Evolutionary conservation across 2,329 filamentous ascomycete species (phyloP), one percentile per base, ranked within the genome.

Genomic region (Botrytis medusae): DNA sequence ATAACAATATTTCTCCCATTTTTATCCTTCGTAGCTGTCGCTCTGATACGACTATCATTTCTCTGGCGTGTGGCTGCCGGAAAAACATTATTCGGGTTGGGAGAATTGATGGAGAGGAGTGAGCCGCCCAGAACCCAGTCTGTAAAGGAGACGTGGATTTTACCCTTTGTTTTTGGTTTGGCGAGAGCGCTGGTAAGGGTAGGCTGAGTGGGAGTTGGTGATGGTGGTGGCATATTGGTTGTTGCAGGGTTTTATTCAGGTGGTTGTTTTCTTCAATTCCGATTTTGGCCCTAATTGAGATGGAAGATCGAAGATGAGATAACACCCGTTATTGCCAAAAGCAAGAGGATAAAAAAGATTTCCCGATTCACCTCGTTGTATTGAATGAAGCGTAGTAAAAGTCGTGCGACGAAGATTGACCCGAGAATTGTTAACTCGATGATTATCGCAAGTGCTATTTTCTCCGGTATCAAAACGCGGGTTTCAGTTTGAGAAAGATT

Each of bases 51-150:
- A 37, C 20, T 34, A 54, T 72, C 59, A 25, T 32, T 71, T 37
- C 67, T 42, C 46, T 37, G 59, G 71, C 29, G 42, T 7, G 64
- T 57, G 10, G 44, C 46, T 25, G 51, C 42, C 1, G 54, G 6
- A 72, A 29, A 29, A 32, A 9, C 51, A 57, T 29, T 57, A 18
- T 29, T 29, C 6, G 51, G 51, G 1, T 37, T 57, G 12, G 69
- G 59, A 20, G 67, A 71, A 14, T 44, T 65, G 7, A 74, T 46
- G 16, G 74, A 75, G 51, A 79, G 37, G n/a, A 80, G 73, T 4
- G 76, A 74, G 59, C 79, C 79, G 25, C 79, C 79, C 18, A 79
- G 72, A 5, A 78, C 71, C 79, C 79, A 80, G 62, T 76, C 79
- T n/a, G 77, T 77, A 54, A 80, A 77, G 44, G 78, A 79, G 51